Conservation (phyloP, 1,139 yeast genomes). For the Arxiozyma heterogenica region DNA sequence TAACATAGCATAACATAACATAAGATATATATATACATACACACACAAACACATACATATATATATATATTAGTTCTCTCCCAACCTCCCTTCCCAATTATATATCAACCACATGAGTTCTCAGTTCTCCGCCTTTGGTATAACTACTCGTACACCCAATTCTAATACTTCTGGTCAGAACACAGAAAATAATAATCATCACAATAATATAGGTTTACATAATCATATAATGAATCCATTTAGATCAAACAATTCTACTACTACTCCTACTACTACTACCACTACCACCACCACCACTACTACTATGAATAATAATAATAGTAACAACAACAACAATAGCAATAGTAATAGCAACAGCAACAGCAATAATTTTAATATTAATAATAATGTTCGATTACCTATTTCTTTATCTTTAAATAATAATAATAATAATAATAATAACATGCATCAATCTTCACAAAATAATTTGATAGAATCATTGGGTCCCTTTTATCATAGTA, state of each 20-base stretch:
- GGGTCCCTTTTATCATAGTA: background rate
- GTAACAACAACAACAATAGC: slow-evolving; percentile 1
- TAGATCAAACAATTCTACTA: background rate
- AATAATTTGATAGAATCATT: background rate
- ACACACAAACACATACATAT: background rate
- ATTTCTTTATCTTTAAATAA: slow-evolving; percentile 2
- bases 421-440: too few relatives aligned
- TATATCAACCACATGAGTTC: background rate
- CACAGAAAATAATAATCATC: background rate
- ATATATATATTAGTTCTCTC: background rate
- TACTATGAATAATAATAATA: background rate
- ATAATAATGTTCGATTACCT: slow-evolving; percentile 3
- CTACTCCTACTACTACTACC: background rate
- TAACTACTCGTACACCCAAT: background rate
- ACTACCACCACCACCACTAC: too few relatives aligned
- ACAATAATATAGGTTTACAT: background rate
- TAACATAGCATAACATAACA: too few relatives aligned
- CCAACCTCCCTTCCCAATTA: too few relatives aligned
- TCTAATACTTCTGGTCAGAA: background rate
- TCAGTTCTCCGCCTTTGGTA: slow-evolving; percentile 7
- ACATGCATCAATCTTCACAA: slow-evolving; percentile 1
- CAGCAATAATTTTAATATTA: slow-evolving; percentile 1
- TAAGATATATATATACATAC: background rate
- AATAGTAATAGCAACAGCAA: slow-evolving; percentile 4
- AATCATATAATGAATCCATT: background rate